A percentile compares a stretch with the other conserved stretches of the same genome.
Evolutionary conservation across 345 rosid species (phyloP).

Genomic region (Populus pruinosa): DNA sequence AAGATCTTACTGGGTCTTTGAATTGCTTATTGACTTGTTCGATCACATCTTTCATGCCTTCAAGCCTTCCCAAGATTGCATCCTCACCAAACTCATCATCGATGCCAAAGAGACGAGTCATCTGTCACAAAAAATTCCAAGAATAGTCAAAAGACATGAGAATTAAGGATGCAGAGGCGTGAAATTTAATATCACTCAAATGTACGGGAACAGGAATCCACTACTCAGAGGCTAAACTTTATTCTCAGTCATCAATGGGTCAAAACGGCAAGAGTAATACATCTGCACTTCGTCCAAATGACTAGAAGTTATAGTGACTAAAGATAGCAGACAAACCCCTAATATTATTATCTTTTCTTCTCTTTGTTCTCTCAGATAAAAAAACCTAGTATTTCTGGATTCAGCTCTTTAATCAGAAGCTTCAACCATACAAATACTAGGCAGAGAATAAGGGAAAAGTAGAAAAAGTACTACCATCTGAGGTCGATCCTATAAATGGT

Average conservation of each 20-base stretch:
- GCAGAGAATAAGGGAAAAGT: not conserved
- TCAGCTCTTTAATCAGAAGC: not conserved
- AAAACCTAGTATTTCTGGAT: not conserved
- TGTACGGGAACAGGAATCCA: not conserved
- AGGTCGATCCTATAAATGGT: not conserved
- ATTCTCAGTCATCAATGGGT: not conserved
- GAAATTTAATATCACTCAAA: not conserved
- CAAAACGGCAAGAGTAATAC: not conserved
- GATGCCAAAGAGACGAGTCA: slow-evolving; percentile 80
- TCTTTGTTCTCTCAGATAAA: not conserved
- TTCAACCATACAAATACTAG: not conserved
- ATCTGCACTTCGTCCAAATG: not conserved
- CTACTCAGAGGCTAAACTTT: not conserved
- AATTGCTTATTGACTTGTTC: slow-evolving; percentile 95
- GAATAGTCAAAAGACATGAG: not conserved
- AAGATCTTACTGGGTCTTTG: slow-evolving; percentile 78
- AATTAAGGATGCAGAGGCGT: not conserved
- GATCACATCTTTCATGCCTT: slow-evolving; percentile 96
- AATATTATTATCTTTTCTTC: not conserved
- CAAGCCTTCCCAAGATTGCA: slow-evolving; percentile 94
- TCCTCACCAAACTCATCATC: slow-evolving; percentile 96
- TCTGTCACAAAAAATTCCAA: slow-evolving; percentile 44
- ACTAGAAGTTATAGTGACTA: not conserved
- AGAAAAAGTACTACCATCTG: not conserved
- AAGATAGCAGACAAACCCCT: not conserved